Evolutionary conservation across 2,329 filamentous ascomycete genomes (phyloP), one percentile per base, ranked within the genome.

Genomic region (Paracorniculantispora psalliotae): DNA sequence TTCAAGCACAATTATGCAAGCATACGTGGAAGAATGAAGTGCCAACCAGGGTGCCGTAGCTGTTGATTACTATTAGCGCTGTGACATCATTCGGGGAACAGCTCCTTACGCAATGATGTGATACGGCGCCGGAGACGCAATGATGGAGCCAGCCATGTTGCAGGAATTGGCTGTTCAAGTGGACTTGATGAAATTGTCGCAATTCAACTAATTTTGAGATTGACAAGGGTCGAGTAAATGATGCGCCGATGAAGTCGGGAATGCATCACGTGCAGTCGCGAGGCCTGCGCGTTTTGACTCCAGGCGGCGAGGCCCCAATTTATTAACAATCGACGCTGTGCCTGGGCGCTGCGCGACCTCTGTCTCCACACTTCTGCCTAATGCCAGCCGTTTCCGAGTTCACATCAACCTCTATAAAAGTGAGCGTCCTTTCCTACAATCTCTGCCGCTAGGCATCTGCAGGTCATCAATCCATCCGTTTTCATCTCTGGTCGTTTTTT

Each of bases 41-140:
- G 63, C 94, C 94, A 15, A 97, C 79, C 52, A 97, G 83, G 21
- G 91, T 92, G 64, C 91, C 92, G 75, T 96, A 96, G 70, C 91
- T 94, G 65, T 17, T 54, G 49, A n/a, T 23, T 17, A 55, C 61
- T 70, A 61, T 71, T 62, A 70, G 67, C 61, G 19, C 47, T 58
- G 55, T 43, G 44, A 17, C 17, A 17, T 28, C 49, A 26, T 28
- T 43, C 33, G 15, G 19, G 10, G 13, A 26, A 49, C n/a, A 51
- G 26, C 25, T 25, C 43, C 75, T 64, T 79, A 91, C 87, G 86
- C 85, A 62, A 92, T 76, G 61, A 93, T 82, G 72, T 93, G 90
- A 74, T 91, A 93, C 15, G 88, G 87, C 49, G 83, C 87, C 50
- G 83, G 81, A 23, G 86, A 86, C 60, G 83, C 81, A 59, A 91